A percentile compares a stretch with the other conserved stretches of the same genome.
These are phyloP conservation scores for Barnettozyma vustinii DNA, from an alignment of 805 yeast species.

Conservation along the genomic window DNA sequence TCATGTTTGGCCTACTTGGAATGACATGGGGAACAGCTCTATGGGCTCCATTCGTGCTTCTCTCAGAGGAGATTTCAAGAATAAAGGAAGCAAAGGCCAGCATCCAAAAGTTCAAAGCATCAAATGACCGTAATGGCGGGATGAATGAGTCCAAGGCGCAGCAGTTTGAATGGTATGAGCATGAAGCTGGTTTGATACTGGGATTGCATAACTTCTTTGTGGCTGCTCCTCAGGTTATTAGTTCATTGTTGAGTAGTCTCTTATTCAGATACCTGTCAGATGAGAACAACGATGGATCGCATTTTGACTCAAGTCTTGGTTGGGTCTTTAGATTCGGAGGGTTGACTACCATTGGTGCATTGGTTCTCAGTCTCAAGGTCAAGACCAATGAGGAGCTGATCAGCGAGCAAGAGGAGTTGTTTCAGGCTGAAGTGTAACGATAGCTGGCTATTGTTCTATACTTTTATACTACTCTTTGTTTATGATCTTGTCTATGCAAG, in stretches of 20 bases:
- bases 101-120: conserved; percentile 15
- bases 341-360: conserved; percentile 42
- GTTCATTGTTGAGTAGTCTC: conserved; percentile 43
- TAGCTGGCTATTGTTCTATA: neutral
- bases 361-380: conserved; percentile 36
- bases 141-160: conserved; percentile 19
- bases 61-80: conserved; percentile 51
- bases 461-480: neutral
- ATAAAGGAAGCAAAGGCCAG: conserved; percentile 41
- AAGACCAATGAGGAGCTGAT: conserved; percentile 35
- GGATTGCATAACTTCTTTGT: conserved; percentile 57
- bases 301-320: conserved; percentile 39
- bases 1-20: conserved; percentile 48
- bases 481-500: neutral
- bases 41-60: conserved; percentile 63
- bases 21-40: conserved; percentile 61
- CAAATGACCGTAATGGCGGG: neutral
- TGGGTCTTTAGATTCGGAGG: conserved; percentile 60
- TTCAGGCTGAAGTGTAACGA: neutral
- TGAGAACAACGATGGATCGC: conserved; percentile 19
- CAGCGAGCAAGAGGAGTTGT: conserved; percentile 25
- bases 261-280: conserved; percentile 36
- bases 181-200: conserved; percentile 50
- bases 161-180: conserved; percentile 38
- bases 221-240: conserved; percentile 51